phyloP scores from a whole-genome alignment of 345 rosid species.

The Garcia nutans region DNA sequence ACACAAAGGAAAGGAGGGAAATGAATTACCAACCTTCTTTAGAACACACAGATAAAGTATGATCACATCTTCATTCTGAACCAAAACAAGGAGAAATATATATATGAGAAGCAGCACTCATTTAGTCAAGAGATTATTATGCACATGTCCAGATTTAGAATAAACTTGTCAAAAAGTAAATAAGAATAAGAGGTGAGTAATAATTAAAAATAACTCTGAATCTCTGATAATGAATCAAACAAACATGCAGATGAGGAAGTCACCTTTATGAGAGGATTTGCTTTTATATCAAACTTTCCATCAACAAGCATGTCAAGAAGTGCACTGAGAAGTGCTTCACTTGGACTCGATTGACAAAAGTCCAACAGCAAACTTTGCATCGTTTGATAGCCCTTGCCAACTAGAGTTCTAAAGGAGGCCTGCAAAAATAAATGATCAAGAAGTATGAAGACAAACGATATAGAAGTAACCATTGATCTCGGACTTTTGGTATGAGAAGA shows the following conservation, averaged over 20 bases:
- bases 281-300: conserved; percentile 73
- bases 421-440: conserved; percentile 27
- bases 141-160: not conserved
- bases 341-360: conserved; percentile 76
- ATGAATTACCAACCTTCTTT: conserved; percentile 77
- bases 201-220: not conserved
- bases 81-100: conserved; percentile 26
- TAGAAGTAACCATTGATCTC: not conserved
- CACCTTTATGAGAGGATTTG: conserved; percentile 72
- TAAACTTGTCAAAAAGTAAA: not conserved
- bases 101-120: conserved; percentile 25
- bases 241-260: conserved; percentile 17
- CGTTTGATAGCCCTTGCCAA: conserved; percentile 90
- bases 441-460: conserved; percentile 10
- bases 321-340: conserved; percentile 72
- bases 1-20: conserved; percentile 12
- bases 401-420: conserved; percentile 86
- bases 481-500: not conserved
- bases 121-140: not conserved
- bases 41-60: conserved; percentile 80
- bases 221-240: conserved; percentile 10
- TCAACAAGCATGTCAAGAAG: conserved; percentile 99
- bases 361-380: conserved; percentile 86
- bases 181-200: conserved; percentile 2
- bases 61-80: conserved; percentile 95